These are phyloP conservation scores for Mycena capillaripes DNA, from an alignment of 768 basidiomycete species.

Conservation along the genomic window DNA sequence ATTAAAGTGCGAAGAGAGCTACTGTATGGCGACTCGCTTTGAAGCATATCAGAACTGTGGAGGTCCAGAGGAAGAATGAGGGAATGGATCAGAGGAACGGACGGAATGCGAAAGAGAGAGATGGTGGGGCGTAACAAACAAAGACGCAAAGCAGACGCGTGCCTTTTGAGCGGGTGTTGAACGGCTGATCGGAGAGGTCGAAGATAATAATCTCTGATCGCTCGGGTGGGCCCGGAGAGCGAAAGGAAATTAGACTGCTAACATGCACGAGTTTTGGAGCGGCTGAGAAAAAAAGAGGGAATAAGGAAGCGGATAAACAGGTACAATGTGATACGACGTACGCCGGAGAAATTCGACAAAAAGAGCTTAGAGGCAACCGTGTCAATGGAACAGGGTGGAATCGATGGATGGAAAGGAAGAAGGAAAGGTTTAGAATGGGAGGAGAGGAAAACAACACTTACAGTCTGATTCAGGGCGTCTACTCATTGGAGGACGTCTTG, in stretches of 20 bases:
- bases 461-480: constrained; percentile 6
- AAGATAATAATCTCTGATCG: constrained; percentile 16
- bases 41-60: constrained; percentile 8
- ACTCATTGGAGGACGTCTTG: constrained; percentile 8
- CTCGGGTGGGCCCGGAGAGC: constrained; percentile 8
- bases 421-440: constrained; percentile 1
- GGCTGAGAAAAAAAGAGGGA: too few relatives aligned
- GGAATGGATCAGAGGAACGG: constrained; percentile 14
- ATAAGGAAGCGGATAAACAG: background rate
- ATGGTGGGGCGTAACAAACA: constrained; percentile 19
- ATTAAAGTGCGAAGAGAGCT: constrained; percentile 9
- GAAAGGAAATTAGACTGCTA: too few relatives aligned
- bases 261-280: too few relatives aligned
- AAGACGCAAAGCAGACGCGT: constrained; percentile 1
- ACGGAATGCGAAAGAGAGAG: constrained; percentile 13
- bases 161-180: constrained; percentile 19
- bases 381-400: constrained; percentile 2
- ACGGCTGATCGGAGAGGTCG: constrained; percentile 19
- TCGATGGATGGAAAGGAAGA: constrained; percentile 12
- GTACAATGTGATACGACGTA: constrained; percentile 17
- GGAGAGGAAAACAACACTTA: constrained; percentile 14
- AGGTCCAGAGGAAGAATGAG: constrained; percentile 14
- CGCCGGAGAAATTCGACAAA: constrained; percentile 2
- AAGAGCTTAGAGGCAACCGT: background rate
- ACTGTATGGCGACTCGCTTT: constrained; percentile 13